Evolutionary conservation across 2,329 filamentous ascomycete species (phyloP), one percentile per base, ranked within the genome.

Genomic region (Diaporthe amygdali): DNA sequence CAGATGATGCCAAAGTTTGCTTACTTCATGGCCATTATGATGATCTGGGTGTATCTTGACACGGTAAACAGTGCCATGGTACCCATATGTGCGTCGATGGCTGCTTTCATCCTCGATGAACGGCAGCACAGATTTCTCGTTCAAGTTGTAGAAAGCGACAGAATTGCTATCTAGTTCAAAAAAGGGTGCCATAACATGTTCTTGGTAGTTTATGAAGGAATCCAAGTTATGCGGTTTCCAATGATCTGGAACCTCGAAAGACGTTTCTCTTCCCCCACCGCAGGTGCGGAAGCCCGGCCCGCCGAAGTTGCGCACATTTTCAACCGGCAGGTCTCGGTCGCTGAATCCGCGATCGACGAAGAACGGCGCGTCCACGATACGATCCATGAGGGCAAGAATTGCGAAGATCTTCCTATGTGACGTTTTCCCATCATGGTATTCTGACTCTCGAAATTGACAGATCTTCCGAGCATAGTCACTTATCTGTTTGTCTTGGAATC

Each of bases 21-120:
- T 34, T 5, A 55, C 64, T 3, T 41, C 5, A 14, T 52, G 25
- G 22, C 73, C 68, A 27, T 70, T 71, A 63, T 75, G 73, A 49
- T 75, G 73, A 9, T 72, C 61, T 7, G 69, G 63, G 59, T 75
- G 74, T 27, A 75, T 74, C 17, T 25, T 41, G 39, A 67, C 54
- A 32, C 68, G 70, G 68, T 51, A 63, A 1, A 74, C 68, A 5
- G 55, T 39, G 22, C 73, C 66, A 27, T 51, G 47, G 27, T 25
- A 25, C n/a, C 47, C 47, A 9, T 4, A 51, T 5, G 15, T n/a
- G 15, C 47, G 47, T 25, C 47, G 47, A 4, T 51, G 2, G 3
- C 14, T 51, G 47, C 47, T 51, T 10, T 51, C 8, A 2, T 51
- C n/a, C 47, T 51, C 47, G 47, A 51, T 51, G 7, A 51, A 51